Base-by-base conservation (phyloP, 768 basidiomycete species). In the Cyclocybe cylindracea region DNA sequence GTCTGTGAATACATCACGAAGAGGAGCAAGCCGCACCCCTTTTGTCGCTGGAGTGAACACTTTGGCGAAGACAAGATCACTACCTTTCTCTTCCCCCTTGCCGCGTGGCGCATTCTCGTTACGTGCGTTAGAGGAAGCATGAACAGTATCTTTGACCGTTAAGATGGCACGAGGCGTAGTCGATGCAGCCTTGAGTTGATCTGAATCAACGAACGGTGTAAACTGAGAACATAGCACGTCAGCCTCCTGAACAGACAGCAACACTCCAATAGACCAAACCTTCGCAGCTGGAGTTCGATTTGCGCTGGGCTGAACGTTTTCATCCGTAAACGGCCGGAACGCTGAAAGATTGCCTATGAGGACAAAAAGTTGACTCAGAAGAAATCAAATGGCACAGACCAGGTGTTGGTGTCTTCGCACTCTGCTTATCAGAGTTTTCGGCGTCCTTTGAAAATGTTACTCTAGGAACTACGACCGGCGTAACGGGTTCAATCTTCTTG, bases 241-340 rank as follows among this genome's bases (percentile, higher is more conserved):
- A 46, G 13, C 5, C 32, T 11, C 5, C 3, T 41, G 24, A 2
- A n/a, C 14, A 39, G 2, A 19, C 18, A 3, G 13, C 16, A 46
- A 10, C 10, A 37, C 41, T 34, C 9, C 10, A 40, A 9, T 10
- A 35, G 44, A 36, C 50, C 63, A 50, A 54, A 80, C 82, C 66
- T 78, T 78, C 7, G 73, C 61, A 16, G 70, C 70, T 58, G 71
- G 69, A 50, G 70, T 83, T 74, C 62, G 81, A 73, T 56, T 78
- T 72, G 48, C 13, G 31, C 43, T 46, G 11, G 66, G 59, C 42
- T 68, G 66, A 1, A 69, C 67, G 56, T 82, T 83, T 61, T 87
- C 86, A 46, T 89, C 89, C 1, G 83, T 73, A 59, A 85, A 89
- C 7, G 89, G 87, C 52, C 78, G 80, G 67, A 91, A 89, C 31